Base-by-base conservation (phyloP, 73 alveolate genomes). In the Breviolum minutum region DNA sequence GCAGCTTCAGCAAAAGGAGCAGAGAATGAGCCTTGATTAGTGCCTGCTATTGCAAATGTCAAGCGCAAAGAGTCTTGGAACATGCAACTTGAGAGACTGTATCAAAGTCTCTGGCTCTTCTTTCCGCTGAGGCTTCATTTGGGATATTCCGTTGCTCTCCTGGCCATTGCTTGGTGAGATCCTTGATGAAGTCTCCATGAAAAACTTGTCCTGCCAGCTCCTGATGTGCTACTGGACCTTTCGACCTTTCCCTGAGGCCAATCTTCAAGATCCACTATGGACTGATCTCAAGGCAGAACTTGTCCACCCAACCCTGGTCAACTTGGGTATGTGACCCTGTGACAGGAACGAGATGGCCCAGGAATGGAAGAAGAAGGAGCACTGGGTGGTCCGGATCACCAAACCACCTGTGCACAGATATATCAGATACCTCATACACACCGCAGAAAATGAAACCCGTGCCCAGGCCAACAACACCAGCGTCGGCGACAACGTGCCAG, bases 301-400 rank as follows among this genome's bases (percentile, higher is more conserved):
- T 40, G 54, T 40, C 27, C 24, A 9, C 60, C 71, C 20, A 26
- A 48, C 54, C 54, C 54, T 40, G 54, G 54, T 40, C 5, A 40
- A 40, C 54, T 40, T 40, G 54, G 54, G 54, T 40, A 68, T 68
- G 77, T 14, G 48, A n/a, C 85, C 48, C 62, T 14, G 24, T 32
- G 54, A 19, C n/a, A 92, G 98, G 98, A 92, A 92, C 61, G 98
- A 92, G 70, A 30, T 74, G 54, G 98, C 91, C 8, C 82, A 76
- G 10, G 98, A 92, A 60, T 92, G 91, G 91, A 92, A 76, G 70
- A 64, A 60, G 68, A 92, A 74, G 40, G 30, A 73, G 66, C 63
- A 92, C 81, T 92, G 73, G 69, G 83, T 92, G 9, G 98, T 40
- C 40, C 86, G 40, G 24, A 68, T 68, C 77, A 40, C 54, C 54